A percentile compares a stretch with the other conserved stretches of the same genome.
Evolutionary conservation across 75 land plant species (phyloP).

Genomic region (Picea glauca): DNA sequence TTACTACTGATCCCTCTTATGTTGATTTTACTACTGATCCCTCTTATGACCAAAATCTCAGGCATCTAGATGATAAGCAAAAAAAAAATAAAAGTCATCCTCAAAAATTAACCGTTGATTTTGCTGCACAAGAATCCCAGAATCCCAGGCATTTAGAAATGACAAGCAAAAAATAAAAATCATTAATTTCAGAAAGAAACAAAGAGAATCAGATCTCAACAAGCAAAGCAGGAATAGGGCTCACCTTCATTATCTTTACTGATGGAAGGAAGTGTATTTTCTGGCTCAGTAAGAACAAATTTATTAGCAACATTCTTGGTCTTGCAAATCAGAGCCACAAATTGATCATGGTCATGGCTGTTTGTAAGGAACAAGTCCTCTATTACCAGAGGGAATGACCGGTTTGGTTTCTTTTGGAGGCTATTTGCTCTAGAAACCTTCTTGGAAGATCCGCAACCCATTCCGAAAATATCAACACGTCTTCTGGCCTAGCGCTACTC

Average conservation of each 20-base stretch:
- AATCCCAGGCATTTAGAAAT: no score
- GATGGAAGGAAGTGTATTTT: neutral
- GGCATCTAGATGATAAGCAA: no score
- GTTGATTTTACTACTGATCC: no score
- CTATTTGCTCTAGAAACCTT: neutral
- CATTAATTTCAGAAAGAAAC: neutral
- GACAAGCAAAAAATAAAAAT: neutral
- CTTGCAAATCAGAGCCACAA: constrained; percentile 11
- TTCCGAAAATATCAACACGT: neutral
- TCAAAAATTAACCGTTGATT: no score
- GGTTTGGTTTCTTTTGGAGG: neutral
- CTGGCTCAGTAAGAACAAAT: neutral
- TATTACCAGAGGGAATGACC: neutral
- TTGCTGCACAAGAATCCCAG: no score
- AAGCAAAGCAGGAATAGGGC: neutral
- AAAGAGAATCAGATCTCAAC: neutral
- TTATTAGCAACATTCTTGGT: neutral
- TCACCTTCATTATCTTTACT: constrained; percentile 11
- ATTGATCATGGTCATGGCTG: neutral
- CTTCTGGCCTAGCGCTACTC: neutral
- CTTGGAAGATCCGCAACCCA: constrained; percentile 7
- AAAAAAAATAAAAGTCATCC: no score
- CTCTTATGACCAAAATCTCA: no score
- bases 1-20: no score
- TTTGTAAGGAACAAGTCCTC: constrained; percentile 9